phyloP scores from a whole-genome alignment of 2,329 filamentous ascomycete species.

The Trichoderma lentiforme region DNA sequence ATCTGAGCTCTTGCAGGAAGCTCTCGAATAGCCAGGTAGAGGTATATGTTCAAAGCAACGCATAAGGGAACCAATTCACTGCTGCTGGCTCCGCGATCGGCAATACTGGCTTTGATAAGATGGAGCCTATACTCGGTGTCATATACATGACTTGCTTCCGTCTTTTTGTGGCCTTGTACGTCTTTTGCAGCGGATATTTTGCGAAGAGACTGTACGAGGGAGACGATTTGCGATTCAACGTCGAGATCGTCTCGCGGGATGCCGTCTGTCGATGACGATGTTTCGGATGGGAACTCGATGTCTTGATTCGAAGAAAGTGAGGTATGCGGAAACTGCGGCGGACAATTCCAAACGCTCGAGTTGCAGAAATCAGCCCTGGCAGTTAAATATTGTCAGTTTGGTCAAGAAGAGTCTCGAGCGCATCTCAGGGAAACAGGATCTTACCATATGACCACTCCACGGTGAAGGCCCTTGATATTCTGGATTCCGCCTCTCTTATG shows the following conservation, averaged over 20 bases:
- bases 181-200: not conserved
- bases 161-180: not conserved
- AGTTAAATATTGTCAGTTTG: not conserved
- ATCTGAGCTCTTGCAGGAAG: not conserved
- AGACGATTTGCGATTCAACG: not conserved
- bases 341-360: constrained; percentile 1
- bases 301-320: not conserved
- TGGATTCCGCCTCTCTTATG: not conserved
- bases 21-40: constrained; percentile 9
- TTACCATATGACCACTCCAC: not conserved
- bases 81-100: not conserved
- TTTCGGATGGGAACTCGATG: not conserved
- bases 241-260: not conserved
- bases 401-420: not conserved
- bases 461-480: not conserved
- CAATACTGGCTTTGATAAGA: not conserved
- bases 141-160: not conserved
- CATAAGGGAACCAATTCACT: not conserved
- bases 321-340: not conserved
- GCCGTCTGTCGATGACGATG: no score
- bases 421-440: accelerated
- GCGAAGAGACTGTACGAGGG: not conserved
- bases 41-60: not conserved
- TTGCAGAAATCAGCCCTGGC: constrained; percentile 11
- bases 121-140: constrained; percentile 9